Evolutionary conservation across 2,329 filamentous ascomycete species (phyloP).

Genomic region (Uncinocarpus reesii): DNA sequence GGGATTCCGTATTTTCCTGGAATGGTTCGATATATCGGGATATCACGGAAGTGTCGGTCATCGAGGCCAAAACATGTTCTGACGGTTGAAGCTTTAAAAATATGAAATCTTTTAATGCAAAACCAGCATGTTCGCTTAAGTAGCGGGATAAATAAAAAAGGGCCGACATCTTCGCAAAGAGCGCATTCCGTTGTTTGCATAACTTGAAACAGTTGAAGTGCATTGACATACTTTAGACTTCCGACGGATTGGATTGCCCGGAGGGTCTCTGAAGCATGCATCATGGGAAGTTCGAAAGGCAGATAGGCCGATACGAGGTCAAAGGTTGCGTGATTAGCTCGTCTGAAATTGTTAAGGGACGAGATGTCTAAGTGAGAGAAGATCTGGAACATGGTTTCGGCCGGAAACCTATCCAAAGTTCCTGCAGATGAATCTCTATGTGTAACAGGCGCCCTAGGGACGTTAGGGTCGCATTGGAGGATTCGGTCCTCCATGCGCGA

Average conservation of each 20-base stretch:
- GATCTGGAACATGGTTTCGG: not conserved
- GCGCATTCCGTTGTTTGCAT: not conserved
- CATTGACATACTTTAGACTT: not conserved
- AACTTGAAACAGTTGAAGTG: not conserved
- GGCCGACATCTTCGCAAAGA: not conserved
- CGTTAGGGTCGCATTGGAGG: not conserved
- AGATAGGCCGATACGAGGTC: not conserved
- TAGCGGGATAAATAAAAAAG: conserved; percentile 5
- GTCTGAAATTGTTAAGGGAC: not conserved
- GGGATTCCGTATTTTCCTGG: not conserved
- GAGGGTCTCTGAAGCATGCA: not conserved
- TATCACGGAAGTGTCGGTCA: not conserved
- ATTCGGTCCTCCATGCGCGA: conserved; percentile 1
- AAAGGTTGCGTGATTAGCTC: not conserved
- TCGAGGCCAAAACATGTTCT: not conserved
- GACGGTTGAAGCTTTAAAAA: not conserved
- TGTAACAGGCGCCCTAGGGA: not conserved
- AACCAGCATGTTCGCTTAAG: not conserved
- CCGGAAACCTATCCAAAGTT: not conserved
- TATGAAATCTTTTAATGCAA: not conserved
- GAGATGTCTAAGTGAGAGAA: not conserved
- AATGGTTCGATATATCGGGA: not conserved
- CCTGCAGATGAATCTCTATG: not conserved
- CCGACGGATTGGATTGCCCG: not conserved
- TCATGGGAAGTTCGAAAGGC: not conserved